Evolutionary conservation across 129 eudicot genomes (phyloP).

Genomic region (Flaveria robusta): DNA sequence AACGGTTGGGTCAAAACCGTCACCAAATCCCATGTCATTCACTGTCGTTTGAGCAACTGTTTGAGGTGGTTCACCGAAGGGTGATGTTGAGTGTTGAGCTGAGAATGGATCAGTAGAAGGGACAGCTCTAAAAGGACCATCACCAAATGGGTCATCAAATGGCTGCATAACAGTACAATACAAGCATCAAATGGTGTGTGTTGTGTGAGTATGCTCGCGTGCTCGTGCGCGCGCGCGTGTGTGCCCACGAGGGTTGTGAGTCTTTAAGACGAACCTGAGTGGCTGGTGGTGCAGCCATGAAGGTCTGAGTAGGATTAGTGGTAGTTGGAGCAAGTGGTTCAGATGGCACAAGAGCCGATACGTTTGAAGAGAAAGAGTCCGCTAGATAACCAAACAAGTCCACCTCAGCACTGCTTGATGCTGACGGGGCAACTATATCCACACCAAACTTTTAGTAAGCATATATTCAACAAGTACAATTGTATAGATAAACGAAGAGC

Average conservation of each 20-base stretch:
- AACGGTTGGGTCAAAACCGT: constrained; percentile 33
- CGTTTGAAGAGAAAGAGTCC: constrained; percentile 56
- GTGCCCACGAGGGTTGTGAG: not conserved
- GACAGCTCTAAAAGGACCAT: constrained; percentile 17
- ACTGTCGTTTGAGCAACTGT: constrained; percentile 30
- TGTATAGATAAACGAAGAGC: constrained; percentile 1
- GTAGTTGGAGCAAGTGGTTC: constrained; percentile 45
- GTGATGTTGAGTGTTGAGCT: constrained; percentile 23
- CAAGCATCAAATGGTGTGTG: constrained; percentile 9
- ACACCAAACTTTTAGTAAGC: constrained; percentile 13
- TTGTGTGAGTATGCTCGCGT: not conserved
- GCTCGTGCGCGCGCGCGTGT: not conserved
- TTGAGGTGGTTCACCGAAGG: constrained; percentile 40
- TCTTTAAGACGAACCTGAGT: constrained; percentile 61
- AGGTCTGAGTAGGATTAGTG: constrained; percentile 52
- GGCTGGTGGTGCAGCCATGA: constrained; percentile 41
- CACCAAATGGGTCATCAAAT: constrained; percentile 79
- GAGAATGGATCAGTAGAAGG: constrained; percentile 12
- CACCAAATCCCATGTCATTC: constrained; percentile 48
- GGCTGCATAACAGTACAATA: constrained; percentile 50
- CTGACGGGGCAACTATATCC: constrained; percentile 31
- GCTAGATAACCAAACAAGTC: constrained; percentile 81
- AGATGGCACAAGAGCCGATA: constrained; percentile 65
- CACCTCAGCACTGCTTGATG: constrained; percentile 55
- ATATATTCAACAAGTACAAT: not conserved